Evolutionary conservation across 139 green algal genomes (phyloP).

Genomic region (Tetradesmus lagerheimii): DNA sequence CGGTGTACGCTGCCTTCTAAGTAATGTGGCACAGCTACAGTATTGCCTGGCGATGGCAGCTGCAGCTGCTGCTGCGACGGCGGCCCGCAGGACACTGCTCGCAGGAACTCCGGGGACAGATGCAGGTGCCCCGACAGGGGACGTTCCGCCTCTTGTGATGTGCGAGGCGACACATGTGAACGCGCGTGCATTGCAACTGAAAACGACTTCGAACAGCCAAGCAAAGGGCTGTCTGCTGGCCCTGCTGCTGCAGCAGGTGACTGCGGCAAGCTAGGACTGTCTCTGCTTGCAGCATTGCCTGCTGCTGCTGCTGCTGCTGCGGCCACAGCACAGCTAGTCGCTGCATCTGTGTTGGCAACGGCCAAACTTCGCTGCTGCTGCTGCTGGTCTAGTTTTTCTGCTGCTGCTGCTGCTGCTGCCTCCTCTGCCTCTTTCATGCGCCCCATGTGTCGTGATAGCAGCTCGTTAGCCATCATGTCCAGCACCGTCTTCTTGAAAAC

Average conservation of each 20-base stretch:
- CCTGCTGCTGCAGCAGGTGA: not conserved
- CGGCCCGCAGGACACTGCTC: not conserved
- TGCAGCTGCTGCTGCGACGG: constrained; percentile 31
- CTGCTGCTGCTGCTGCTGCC: constrained; percentile 2
- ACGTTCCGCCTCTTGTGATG: not conserved
- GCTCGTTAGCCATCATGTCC: constrained; percentile 91
- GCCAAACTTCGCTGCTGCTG: not conserved
- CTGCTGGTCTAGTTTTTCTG: not conserved
- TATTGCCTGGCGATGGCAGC: not conserved
- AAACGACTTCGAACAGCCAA: not conserved
- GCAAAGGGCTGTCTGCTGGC: not conserved
- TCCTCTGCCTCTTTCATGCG: constrained; percentile 34
- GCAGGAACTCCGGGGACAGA: not conserved
- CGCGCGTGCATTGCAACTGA: no score
- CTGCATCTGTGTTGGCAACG: not conserved
- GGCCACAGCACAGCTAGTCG: no score
- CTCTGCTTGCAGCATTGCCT: not conserved
- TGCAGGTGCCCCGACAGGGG: not conserved
- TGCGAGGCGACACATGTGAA: not conserved
- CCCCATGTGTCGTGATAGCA: constrained; percentile 66
- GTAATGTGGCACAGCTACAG: not conserved
- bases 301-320: not conserved
- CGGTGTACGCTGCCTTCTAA: constrained; percentile 32
- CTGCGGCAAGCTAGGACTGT: not conserved
- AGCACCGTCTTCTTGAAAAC: constrained; percentile 87